These are phyloP conservation scores for Trametopsis cervina DNA, from an alignment of 768 basidiomycete genomes.

Conservation along the genomic window DNA sequence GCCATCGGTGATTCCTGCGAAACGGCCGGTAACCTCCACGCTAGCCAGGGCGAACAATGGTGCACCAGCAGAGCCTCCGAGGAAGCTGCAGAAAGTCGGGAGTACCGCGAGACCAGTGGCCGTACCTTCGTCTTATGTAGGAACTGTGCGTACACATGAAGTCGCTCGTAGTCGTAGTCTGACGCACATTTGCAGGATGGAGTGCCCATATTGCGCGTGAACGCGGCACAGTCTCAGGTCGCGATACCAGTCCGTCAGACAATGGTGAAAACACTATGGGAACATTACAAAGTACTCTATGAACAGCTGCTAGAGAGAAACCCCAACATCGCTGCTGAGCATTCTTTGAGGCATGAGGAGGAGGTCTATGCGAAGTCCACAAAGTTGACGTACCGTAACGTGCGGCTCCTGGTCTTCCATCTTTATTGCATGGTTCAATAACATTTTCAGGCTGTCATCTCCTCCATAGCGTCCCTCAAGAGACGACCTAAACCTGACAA, in stretches of 20 bases:
- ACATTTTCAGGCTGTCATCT: slow-evolving; percentile 40
- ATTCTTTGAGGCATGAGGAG: slow-evolving; percentile 76
- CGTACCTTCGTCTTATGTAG: slow-evolving; percentile 30
- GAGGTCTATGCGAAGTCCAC: slow-evolving; percentile 70
- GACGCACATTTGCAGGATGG: slow-evolving; percentile 35
- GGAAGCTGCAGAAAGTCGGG: slow-evolving; percentile 56
- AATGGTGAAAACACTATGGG: slow-evolving; percentile 68
- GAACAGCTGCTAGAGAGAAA: slow-evolving; percentile 42
- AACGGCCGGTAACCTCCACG: slow-evolving; percentile 20
- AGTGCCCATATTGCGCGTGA: slow-evolving; percentile 57
- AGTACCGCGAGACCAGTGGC: slow-evolving; percentile 35
- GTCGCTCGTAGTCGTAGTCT: neutral
- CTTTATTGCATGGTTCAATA: neutral
- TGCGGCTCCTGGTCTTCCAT: slow-evolving; percentile 25
- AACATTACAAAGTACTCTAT: slow-evolving; percentile 70
- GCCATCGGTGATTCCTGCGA: slow-evolving; percentile 21
- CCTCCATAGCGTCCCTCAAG: slow-evolving; percentile 44
- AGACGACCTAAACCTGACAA: slow-evolving; percentile 48
- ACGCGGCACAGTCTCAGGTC: slow-evolving; percentile 63
- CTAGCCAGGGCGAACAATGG: slow-evolving; percentile 12
- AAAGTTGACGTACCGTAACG: slow-evolving; percentile 81
- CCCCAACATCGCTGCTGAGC: slow-evolving; percentile 62
- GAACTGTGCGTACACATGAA: neutral
- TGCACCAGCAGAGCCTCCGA: slow-evolving; percentile 41
- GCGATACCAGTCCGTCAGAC: slow-evolving; percentile 72